Evolutionary conservation across 2,329 filamentous ascomycete species (phyloP).

Genomic region (Colletotrichum spaethianum): DNA sequence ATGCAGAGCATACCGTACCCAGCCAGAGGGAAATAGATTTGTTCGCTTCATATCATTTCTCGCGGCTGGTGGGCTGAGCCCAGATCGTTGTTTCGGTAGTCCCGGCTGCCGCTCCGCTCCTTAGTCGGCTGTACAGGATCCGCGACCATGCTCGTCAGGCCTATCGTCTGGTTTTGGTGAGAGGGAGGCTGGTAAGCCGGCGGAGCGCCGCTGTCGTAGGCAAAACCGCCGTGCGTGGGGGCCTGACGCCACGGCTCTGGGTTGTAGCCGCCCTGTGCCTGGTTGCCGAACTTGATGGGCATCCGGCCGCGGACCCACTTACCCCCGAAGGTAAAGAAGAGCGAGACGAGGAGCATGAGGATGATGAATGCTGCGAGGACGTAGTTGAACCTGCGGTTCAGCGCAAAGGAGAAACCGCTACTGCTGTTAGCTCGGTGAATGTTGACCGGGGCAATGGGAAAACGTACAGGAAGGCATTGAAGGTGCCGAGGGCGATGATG

Average conservation of each 20-base stretch:
- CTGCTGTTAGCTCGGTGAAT: conserved; percentile 27
- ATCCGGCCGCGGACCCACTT: conserved; percentile 44
- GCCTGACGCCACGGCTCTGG: conserved; percentile 41
- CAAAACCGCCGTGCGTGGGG: conserved; percentile 30
- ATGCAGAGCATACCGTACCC: not conserved
- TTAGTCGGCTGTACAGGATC: conserved; percentile 28
- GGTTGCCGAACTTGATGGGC: conserved; percentile 21
- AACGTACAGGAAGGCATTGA: conserved; percentile 71
- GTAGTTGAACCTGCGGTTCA: conserved; percentile 62
- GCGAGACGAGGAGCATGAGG: conserved; percentile 54
- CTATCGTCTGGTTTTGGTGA: conserved; percentile 35
- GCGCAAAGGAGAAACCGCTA: conserved; percentile 71
- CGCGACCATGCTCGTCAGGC: conserved; percentile 37
- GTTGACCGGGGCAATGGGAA: not conserved
- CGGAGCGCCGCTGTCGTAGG: conserved; percentile 29
- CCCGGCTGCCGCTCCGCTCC: conserved; percentile 38
- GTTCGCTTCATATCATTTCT: conserved; percentile 35
- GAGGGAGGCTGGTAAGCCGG: conserved; percentile 34
- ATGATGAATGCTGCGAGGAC: conserved; percentile 63
- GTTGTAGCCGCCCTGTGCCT: conserved; percentile 34
- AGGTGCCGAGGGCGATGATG: conserved; percentile 66
- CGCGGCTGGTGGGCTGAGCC: conserved; percentile 38
- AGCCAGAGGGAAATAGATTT: not conserved
- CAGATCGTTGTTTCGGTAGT: conserved; percentile 37
- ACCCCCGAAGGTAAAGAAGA: conserved; percentile 53